Evolutionary conservation across 768 basidiomycete genomes (phyloP).

Genomic region (Pleurotus salmoneostramineus): DNA sequence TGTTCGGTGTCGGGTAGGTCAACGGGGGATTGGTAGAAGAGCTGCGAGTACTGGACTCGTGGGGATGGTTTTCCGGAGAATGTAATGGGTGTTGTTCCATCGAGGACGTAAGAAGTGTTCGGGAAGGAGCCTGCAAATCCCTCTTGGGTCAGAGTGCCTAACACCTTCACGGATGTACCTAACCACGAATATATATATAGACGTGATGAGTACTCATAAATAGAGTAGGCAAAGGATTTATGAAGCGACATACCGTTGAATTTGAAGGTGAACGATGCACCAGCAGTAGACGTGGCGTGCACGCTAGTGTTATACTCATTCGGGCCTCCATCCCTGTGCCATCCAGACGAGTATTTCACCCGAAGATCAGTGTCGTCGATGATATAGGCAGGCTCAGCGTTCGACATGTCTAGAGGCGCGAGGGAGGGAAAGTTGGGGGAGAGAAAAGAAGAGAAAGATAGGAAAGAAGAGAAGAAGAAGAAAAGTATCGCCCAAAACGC

Average conservation of each 20-base stretch:
- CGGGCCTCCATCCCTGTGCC: neutral
- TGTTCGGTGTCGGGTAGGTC: neutral
- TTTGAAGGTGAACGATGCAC: neutral
- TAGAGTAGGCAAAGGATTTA: neutral
- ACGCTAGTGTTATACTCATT: neutral
- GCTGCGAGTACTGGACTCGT: neutral
- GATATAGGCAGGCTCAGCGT: neutral
- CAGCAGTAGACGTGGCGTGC: neutral
- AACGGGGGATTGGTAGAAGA: neutral
- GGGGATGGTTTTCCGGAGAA: neutral
- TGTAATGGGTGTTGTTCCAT: neutral
- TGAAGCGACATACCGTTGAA: neutral
- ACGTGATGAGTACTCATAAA: neutral
- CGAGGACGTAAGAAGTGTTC: neutral
- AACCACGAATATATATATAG: neutral
- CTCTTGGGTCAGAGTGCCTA: neutral
- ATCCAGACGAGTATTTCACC: neutral
- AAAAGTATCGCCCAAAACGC: neutral
- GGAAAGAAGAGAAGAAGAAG: neutral
- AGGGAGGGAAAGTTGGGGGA: neutral
- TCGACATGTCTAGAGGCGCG: neutral
- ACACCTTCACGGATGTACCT: neutral
- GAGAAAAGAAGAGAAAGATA: neutral
- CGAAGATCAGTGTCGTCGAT: neutral
- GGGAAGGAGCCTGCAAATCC: neutral